Evolutionary conservation across 805 yeast genomes (phyloP), one percentile per base, ranked within the genome.

Genomic region (Wickerhamomyces subpelliculosus): DNA sequence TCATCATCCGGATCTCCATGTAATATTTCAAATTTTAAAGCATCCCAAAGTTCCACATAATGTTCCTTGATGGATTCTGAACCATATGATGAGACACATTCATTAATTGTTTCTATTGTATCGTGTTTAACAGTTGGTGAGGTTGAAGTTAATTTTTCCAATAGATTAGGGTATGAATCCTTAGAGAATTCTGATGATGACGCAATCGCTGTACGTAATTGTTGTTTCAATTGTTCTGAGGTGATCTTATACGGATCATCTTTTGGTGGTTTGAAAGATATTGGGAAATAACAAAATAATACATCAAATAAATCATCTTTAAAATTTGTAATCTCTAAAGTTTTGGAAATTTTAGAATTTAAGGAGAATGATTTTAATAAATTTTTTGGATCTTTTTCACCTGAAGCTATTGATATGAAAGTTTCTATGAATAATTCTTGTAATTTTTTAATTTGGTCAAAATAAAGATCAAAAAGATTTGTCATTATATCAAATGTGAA

Each of bases 331-430:
- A 75, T 65, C 3, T 65, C 61, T 5, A 66, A 55, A 4, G 48
- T 49, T 17, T 53, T 41, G 16, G 78, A 66, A 12, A 89, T 72
- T 5, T 37, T 30, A 11, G 57, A 46, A 46, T 80, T 76, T 32
- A 87, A 52, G 5, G 65, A 56, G 49, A 90, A 85, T 2, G 95
- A 83, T 2, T 73, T 43, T 49, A 93, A 55, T 44, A 93, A 65
- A 59, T 94, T 93, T 42, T 84, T 71, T 4, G 99, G 99, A 59
- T 93, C 98, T 51, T 93, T 94, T 54, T 93, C 99, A 27, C 95
- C 95, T 13, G 76, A 67, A 3, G 95, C 84, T 22, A 87, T 54
- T 40, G 78, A 76, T 26, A 85, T 54, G 46, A 83, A 89, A 0
- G 82, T 58, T 27, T 70, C 57, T 25, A 85, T 67, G 37, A 70